Evolutionary conservation across 768 basidiomycete species (phyloP).

Genomic region (Pisolithus marmoratus): DNA sequence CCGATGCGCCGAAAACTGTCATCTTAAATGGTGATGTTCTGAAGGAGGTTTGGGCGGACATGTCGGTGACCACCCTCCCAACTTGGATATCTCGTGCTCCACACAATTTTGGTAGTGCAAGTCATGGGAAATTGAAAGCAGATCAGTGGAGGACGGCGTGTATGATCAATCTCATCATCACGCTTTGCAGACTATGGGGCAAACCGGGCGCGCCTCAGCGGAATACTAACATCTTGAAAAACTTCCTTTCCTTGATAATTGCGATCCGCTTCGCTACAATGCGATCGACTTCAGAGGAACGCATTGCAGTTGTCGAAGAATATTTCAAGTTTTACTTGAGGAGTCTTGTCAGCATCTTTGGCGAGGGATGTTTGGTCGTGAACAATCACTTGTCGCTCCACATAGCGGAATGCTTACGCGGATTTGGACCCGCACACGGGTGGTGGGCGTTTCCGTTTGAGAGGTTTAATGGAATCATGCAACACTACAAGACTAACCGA

Average conservation of each 20-base stretch:
- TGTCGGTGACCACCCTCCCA: constrained; percentile 10
- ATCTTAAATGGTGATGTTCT: not conserved
- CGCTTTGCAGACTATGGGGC: constrained; percentile 27
- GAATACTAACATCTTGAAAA: not conserved
- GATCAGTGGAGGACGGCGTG: constrained; percentile 20
- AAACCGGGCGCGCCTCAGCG: not conserved
- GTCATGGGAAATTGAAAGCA: constrained; percentile 31
- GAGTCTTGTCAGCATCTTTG: not conserved
- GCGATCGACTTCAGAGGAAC: not conserved
- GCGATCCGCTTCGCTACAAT: not conserved
- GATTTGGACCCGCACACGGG: constrained; percentile 24
- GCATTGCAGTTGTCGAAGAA: not conserved
- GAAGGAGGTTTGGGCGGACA: constrained; percentile 3
- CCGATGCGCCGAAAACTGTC: not conserved
- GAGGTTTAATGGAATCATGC: constrained; percentile 27
- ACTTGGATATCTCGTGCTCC: constrained; percentile 21
- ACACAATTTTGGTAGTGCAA: constrained; percentile 25
- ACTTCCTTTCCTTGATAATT: not conserved
- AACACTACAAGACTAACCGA: constrained; percentile 24
- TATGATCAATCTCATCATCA: constrained; percentile 21
- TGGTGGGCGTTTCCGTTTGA: constrained; percentile 26
- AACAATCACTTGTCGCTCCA: constrained; percentile 40
- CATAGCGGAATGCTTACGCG: constrained; percentile 21
- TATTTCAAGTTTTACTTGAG: not conserved
- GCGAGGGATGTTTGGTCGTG: not conserved